A percentile compares a stretch with the other conserved stretches of the same genome.
These are phyloP conservation scores for Colletotrichum camelliae DNA, from an alignment of 2,329 filamentous ascomycete species.

Conservation along the genomic window DNA sequence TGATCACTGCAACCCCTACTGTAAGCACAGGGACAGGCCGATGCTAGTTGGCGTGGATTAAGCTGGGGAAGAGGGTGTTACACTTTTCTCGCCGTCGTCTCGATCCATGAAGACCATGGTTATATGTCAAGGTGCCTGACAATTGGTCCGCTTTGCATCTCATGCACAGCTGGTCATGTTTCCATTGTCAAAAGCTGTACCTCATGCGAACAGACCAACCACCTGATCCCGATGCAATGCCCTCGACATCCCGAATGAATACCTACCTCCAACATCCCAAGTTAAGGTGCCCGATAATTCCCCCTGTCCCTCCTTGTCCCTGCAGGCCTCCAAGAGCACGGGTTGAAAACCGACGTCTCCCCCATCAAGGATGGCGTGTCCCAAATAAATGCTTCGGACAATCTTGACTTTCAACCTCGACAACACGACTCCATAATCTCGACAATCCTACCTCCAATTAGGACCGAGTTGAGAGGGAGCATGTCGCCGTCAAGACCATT, in stretches of 20 bases:
- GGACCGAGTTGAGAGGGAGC: too few relatives aligned
- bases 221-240: neutral
- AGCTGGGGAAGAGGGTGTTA: neutral
- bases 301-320: neutral
- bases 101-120: neutral
- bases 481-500: too few relatives aligned
- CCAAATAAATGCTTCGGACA: too few relatives aligned
- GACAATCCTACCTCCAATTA: too few relatives aligned
- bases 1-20: neutral
- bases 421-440: too few relatives aligned
- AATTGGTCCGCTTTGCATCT: too few relatives aligned
- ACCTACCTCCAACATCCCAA: rapidly evolving
- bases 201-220: neutral
- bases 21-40: neutral
- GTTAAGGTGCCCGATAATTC: rapidly evolving
- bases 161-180: too few relatives aligned
- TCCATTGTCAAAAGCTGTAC: too few relatives aligned
- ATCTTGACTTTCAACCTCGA: too few relatives aligned
- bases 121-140: neutral
- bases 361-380: too few relatives aligned
- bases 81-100: neutral
- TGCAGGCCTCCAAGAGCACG: neutral
- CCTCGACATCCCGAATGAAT: neutral
- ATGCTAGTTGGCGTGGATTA: too few relatives aligned
- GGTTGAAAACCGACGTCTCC: too few relatives aligned